Base-by-base conservation (phyloP, 305 asterid species). In the Fraxinus albicans region DNA sequence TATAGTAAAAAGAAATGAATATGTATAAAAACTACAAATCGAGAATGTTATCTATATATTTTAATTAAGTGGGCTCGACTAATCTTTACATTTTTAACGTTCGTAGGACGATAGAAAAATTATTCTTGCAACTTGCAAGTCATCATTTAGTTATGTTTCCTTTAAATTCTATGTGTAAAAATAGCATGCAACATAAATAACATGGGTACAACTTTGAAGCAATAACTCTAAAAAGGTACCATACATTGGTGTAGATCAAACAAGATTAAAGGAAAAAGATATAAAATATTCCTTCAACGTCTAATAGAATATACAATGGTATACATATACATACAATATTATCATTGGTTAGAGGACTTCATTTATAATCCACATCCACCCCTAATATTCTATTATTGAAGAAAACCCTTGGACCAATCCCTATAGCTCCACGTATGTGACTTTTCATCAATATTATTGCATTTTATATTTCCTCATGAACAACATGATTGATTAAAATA, bases 401-500 rank as follows among this genome's bases (percentile, higher is more conserved):
- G 0, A 40, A 78, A 17, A 8, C 6, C 76, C 29, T 27, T 50
- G 38, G 25, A 72, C 93, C 89, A 89, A 81, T 86, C 77, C 12
- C 65, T 70, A 80, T 50, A 36, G 42, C 9, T 77, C 79, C 94
- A 90, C 84, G 91, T 86, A 79, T 33, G 65, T 19, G 79, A 78
- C 77, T 69, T 81, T 50, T 78, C 79, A 77, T 72, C 79, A 79
- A 79, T 83, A 81, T 80, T 36, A 34, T 80, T 12, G 33, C 76
- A 69, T 80, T 63, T 74, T 77, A 15, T 74, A 72, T 76, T 67
- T 38, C n/a, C 36, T 69, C 40, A 2, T 44, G 47, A 33, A 79
- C 84, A 82, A 73, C 76, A 80, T 53, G 75, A 77, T 47, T 13
- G 42, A 79, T 67, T 27, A 83, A 50, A 78, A 36, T 73, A 42